These are phyloP conservation scores for Cymbopogon flexuosus DNA, from an alignment of 202 grass and related monocot genomes.

Conservation along the genomic window DNA sequence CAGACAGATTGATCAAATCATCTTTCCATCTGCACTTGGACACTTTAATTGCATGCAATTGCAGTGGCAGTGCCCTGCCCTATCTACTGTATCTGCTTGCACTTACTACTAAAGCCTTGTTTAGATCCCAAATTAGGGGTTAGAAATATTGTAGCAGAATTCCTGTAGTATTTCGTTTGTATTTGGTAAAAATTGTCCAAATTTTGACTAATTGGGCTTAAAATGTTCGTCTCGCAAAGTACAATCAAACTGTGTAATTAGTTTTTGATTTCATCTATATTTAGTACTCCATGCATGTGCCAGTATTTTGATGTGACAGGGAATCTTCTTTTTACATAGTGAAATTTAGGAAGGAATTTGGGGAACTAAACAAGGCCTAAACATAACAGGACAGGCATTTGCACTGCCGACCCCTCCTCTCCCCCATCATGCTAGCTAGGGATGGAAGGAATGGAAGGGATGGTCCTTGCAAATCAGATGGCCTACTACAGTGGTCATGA, in stretches of 20 bases:
- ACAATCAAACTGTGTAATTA: no score
- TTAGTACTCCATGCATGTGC: no score
- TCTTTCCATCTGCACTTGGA: slow-evolving; percentile 24
- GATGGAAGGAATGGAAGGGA: not conserved
- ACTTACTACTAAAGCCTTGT: not conserved
- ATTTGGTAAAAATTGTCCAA: no score
- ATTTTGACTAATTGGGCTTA: no score
- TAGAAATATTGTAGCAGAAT: no score
- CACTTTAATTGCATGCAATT: slow-evolving; percentile 33
- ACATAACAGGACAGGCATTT: slow-evolving; percentile 33
- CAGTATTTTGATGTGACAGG: no score
- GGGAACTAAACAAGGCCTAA: not conserved
- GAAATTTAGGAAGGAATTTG: no score
- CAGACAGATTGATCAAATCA: slow-evolving; percentile 1
- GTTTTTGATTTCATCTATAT: no score
- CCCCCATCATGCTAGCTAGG: not conserved
- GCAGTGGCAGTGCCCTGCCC: not conserved
- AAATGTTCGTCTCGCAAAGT: no score
- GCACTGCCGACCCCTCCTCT: not conserved
- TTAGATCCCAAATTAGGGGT: no score
- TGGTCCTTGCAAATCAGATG: slow-evolving; percentile 25
- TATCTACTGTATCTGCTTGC: not conserved
- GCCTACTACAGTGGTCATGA: not conserved
- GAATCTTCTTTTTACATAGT: no score
- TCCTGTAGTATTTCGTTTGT: no score